Evolutionary conservation across 2,329 filamentous ascomycete genomes (phyloP).

Genomic region (Graphilbum sp.): DNA sequence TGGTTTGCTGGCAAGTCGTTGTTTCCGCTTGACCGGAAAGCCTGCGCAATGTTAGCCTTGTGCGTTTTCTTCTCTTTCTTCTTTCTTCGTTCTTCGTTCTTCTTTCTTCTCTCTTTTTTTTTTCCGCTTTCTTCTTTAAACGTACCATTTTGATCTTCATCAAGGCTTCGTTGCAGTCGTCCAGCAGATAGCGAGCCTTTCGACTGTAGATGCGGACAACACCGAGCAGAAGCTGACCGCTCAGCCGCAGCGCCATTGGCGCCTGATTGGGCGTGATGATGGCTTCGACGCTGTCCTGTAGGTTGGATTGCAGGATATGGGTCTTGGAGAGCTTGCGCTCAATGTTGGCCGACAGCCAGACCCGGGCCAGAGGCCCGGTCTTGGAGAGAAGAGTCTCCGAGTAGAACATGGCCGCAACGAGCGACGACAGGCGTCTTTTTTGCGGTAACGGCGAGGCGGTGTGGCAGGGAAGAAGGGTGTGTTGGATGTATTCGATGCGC

Average conservation of each 20-base stretch:
- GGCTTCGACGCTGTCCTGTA: constrained; percentile 84
- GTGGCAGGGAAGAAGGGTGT: too few relatives aligned
- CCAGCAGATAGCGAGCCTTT: constrained; percentile 88
- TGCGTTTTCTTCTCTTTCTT: too few relatives aligned
- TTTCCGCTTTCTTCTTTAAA: too few relatives aligned
- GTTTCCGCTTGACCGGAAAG: constrained; percentile 85
- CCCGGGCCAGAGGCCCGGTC: constrained; percentile 89
- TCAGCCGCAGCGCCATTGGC: constrained; percentile 85
- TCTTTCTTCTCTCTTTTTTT: too few relatives aligned
- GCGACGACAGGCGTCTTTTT: too few relatives aligned
- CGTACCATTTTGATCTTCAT: constrained; percentile 96
- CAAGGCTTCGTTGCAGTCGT: constrained; percentile 94
- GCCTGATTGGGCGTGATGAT: constrained; percentile 90
- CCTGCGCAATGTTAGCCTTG: constrained; percentile 31
- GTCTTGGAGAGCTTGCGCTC: constrained; percentile 98
- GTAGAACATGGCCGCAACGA: constrained; percentile 65
- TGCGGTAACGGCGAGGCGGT: background rate
- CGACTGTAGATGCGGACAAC: constrained; percentile 96
- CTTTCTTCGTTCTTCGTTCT: too few relatives aligned
- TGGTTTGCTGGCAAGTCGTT: constrained; percentile 83
- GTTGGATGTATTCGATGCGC: too few relatives aligned
- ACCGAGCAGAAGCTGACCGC: constrained; percentile 83
- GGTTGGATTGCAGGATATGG: constrained; percentile 85
- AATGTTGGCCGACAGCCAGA: constrained; percentile 95
- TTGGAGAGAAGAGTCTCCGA: constrained; percentile 91